Evolutionary conservation across 352 stramenopile genomes (phyloP), one percentile per base, ranked within the genome.

Genomic region (Thraustochytrium striatum): DNA sequence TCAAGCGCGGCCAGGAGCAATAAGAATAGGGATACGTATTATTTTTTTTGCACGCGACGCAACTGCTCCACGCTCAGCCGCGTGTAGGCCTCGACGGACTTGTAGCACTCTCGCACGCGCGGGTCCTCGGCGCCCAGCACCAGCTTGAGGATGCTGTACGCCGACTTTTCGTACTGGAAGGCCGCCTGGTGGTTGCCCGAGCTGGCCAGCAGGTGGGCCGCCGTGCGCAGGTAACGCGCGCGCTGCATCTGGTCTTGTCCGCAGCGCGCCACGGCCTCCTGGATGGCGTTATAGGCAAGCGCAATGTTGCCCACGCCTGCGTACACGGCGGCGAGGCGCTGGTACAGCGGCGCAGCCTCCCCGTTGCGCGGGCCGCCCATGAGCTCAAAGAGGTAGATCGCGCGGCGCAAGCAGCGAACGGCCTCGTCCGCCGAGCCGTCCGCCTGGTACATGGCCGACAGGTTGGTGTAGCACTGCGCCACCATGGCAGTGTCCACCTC

Each of bases 251-350:
- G 32, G 44, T 82, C 73, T 36, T 82, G 25, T 8, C 36, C 73
- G 39, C 59, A 73, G 0, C 73, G 50, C 21, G 16, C 11, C 25
- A 68, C 16, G 50, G 73, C 73, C 30, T 79, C 73, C 0, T 47
- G 30, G 21, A 72, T 39, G 73, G 7, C 97, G 70, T 89, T 83
- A 44, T 97, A 83, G 5, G 94, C 93, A 21, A 93, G 80, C 11
- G 88, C 87, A 53, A 93, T 87, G 57, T 96, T 90, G 2, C 88
- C 89, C 28, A 92, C 86, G 72, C 96, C 90, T 59, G 95, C 90
- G 86, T 96, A 98, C 83, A 98, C 92, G 73, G 91, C 95, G 58
- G 93, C 94, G 84, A 97, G 89, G 83, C 96, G 96, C 84, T 97
- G 92, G 83, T 97, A 96, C 2, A 92, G 86, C 59, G 89, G 89